Evolutionary conservation across 345 rosid genomes (phyloP).

Genomic region (Syzygium aromaticum): DNA sequence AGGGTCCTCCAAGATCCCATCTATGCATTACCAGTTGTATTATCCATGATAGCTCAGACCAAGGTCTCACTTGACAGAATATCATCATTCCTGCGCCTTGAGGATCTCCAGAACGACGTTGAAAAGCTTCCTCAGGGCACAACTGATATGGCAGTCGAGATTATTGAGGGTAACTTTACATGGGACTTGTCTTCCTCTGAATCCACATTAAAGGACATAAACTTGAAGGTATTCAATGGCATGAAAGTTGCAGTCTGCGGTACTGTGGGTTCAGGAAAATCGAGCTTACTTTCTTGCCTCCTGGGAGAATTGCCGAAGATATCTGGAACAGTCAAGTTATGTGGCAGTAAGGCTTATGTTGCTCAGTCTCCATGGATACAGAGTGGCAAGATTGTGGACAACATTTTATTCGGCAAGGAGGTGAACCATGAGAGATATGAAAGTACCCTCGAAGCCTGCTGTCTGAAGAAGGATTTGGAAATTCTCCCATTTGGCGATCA

Average conservation of each 20-base stretch:
- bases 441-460: conserved; percentile 58
- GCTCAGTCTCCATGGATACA: conserved; percentile 92
- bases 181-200: conserved; percentile 41
- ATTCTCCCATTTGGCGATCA: conserved; percentile 74
- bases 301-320: conserved; percentile 62
- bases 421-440: conserved; percentile 66
- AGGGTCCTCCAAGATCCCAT: conserved; percentile 60
- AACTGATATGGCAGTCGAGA: conserved; percentile 36
- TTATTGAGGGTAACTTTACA: conserved; percentile 40
- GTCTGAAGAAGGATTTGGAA: conserved; percentile 61
- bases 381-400: conserved; percentile 72
- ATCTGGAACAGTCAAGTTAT: conserved; percentile 48
- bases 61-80: conserved; percentile 69
- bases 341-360: conserved; percentile 71
- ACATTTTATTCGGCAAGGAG: conserved; percentile 65
- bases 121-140: conserved; percentile 37
- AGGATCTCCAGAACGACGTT: conserved; percentile 37
- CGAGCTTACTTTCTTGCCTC: conserved; percentile 64
- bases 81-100: conserved; percentile 48
- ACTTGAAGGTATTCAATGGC: conserved; percentile 35
- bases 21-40: conserved; percentile 46
- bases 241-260: conserved; percentile 80
- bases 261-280: conserved; percentile 74
- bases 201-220: conserved; percentile 46
- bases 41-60: conserved; percentile 54